A percentile compares a stretch with the other conserved stretches of the same genome.
phyloP scores from a whole-genome alignment of 768 basidiomycete species.

The Cystofilobasidium capitatum region DNA sequence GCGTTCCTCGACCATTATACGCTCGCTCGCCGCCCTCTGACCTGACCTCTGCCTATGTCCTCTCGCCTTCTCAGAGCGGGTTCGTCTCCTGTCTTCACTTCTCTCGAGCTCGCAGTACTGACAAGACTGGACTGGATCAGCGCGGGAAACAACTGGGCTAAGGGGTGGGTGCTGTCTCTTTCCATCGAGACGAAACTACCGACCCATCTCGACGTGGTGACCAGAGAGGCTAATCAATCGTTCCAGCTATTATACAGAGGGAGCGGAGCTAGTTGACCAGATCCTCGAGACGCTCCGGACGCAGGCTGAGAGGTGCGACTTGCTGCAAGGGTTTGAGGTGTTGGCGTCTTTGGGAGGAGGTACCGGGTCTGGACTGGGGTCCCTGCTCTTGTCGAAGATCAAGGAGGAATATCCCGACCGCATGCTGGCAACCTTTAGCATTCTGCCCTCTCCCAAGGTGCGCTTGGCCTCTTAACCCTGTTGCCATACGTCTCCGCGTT shows the following conservation, averaged over 20 bases:
- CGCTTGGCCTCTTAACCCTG: neutral
- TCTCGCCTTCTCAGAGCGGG: neutral
- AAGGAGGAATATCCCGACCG: conserved; percentile 97
- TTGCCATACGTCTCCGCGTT: neutral
- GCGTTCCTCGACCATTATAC: too few relatives aligned
- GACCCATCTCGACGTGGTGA: too few relatives aligned
- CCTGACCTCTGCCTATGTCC: neutral
- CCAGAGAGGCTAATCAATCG: neutral
- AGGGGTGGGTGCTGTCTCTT: too few relatives aligned
- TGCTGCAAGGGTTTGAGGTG: conserved; percentile 98
- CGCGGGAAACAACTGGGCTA: conserved; percentile 92
- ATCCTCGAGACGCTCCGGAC: conserved; percentile 76
- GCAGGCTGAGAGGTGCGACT: conserved; percentile 96
- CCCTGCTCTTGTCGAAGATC: conserved; percentile 96
- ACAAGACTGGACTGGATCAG: conserved; percentile 29
- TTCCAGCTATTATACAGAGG: too few relatives aligned
- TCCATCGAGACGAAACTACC: too few relatives aligned
- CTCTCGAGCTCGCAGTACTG: neutral
- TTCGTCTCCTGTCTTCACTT: conserved; percentile 2
- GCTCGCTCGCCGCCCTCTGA: neutral
- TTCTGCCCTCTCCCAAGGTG: conserved; percentile 88
- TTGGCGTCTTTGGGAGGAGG: conserved; percentile 98
- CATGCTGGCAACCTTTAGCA: conserved; percentile 99
- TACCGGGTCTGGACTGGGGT: conserved; percentile 99
- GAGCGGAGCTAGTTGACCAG: conserved; percentile 95